Conservation (phyloP, 495 filamentous ascomycete genomes). For the Penicillium coprophilum region DNA sequence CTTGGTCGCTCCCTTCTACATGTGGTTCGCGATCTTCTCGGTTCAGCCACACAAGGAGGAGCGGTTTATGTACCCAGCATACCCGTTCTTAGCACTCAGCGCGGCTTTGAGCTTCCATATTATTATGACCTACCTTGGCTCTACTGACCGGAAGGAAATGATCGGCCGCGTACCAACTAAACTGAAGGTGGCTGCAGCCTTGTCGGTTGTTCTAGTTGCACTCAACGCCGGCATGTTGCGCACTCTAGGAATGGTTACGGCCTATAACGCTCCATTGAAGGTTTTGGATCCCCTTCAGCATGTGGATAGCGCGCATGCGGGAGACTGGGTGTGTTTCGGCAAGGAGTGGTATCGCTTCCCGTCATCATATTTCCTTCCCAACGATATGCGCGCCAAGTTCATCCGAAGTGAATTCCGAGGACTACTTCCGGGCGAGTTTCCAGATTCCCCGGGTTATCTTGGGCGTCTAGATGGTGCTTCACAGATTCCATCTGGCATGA, state of each 20-base stretch:
- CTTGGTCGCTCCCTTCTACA: slow-evolving; percentile 81
- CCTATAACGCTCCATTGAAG: slow-evolving; percentile 80
- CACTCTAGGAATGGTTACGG: slow-evolving; percentile 75
- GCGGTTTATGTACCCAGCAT: slow-evolving; percentile 96
- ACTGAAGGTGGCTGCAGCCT: slow-evolving; percentile 63
- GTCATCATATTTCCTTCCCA: slow-evolving; percentile 84
- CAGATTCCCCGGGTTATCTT: slow-evolving; percentile 60
- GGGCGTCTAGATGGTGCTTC: slow-evolving; percentile 75
- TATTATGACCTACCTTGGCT: slow-evolving; percentile 68
- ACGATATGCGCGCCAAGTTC: slow-evolving; percentile 77
- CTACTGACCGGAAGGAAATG: slow-evolving; percentile 60
- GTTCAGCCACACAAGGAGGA: slow-evolving; percentile 97
- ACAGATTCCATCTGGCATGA: slow-evolving; percentile 80
- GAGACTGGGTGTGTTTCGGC: slow-evolving; percentile 80
- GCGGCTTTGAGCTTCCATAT: slow-evolving; percentile 84
- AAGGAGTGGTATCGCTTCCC: slow-evolving; percentile 99
- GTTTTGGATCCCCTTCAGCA: slow-evolving; percentile 63
- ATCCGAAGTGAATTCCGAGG: slow-evolving; percentile 87
- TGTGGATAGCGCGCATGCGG: slow-evolving; percentile 47
- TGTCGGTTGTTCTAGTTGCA: slow-evolving; percentile 54
- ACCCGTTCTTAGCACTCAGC: slow-evolving; percentile 89
- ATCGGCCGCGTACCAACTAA: slow-evolving; percentile 67
- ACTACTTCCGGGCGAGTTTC: slow-evolving; percentile 87
- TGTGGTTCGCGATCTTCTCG: slow-evolving; percentile 92
- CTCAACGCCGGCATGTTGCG: slow-evolving; percentile 66